Evolutionary conservation across 1,284 basidiomycete species (phyloP), one percentile per base, ranked within the genome.

Genomic region (Thecaphora thlaspeos): DNA sequence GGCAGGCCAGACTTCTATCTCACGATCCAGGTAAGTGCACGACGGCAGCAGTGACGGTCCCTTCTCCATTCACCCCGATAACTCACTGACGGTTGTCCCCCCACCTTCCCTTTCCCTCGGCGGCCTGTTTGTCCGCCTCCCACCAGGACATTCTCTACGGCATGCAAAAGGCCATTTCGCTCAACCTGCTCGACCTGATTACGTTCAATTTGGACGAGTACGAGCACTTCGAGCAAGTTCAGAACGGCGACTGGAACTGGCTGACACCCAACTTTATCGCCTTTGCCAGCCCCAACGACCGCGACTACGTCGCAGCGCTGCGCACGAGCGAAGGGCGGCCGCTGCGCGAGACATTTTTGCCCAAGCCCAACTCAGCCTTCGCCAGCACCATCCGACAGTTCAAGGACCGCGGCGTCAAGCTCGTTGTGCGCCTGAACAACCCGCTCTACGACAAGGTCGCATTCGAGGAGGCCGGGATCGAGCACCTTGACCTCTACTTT

Each of bases 341-440:
- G 5, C 48, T 52, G 9, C 17, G 34, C 2, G 38, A 34, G 3
- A 19, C 37, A 11, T 55, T 51, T 39, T 37, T 40, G 17, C 41
- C 61, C 41, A 59, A 43, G 32, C 18, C 40, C 40, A 43, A 28
- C 44, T 23, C 30, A 34, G 14, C 46, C 24, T 59, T 69, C 17
- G 57, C 61, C 4, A 92, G 91, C 69, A 95, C 94, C 64, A 81
- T 97, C 57, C 86, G 91, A 43, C 92, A 95, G 77, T 99, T 98
- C 74, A 86, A 89, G 76, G 86, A 88, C 72, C 85, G 86, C 56
- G 86, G 87, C 47, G 85, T 99, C 76, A 89, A 89, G 77, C 82
- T 95, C n/a, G 91, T 98, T 37, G 87, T 98, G 32, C 86, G 95
- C 45, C 81, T 98, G 41, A 99, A 99, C 79, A 94, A 93, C 65